Percentiles rank a stretch among this genome's conserved stretches.
phyloP scores from a whole-genome alignment of 768 basidiomycete genomes.

The Lentinula boryana region DNA sequence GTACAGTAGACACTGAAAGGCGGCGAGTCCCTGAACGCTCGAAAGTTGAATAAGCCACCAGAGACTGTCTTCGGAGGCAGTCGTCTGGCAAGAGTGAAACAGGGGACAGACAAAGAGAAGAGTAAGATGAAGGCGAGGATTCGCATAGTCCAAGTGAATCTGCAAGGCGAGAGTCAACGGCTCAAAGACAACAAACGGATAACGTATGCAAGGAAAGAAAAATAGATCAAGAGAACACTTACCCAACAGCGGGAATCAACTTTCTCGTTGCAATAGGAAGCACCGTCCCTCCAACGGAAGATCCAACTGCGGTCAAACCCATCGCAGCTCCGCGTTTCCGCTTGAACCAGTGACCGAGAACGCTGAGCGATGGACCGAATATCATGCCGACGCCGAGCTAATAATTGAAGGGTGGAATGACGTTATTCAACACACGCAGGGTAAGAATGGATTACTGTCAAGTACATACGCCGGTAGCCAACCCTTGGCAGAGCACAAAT shows the following conservation, averaged over 20 bases:
- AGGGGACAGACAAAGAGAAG: constrained; percentile 40
- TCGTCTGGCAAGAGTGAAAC: constrained; percentile 38
- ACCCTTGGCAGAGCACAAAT: constrained; percentile 46
- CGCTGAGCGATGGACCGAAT: constrained; percentile 44
- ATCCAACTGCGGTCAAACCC: constrained; percentile 48
- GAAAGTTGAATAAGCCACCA: constrained; percentile 48
- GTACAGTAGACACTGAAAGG: constrained; percentile 48
- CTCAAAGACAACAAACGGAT: background rate
- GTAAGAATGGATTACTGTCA: background rate
- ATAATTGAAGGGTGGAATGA: background rate
- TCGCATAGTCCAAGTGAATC: constrained; percentile 68
- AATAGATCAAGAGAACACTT: constrained; percentile 8
- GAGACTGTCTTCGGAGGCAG: constrained; percentile 44
- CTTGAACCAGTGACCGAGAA: constrained; percentile 63
- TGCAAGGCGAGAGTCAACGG: constrained; percentile 14
- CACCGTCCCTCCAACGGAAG: constrained; percentile 55
- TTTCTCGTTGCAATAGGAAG: constrained; percentile 54
- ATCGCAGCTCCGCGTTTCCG: constrained; percentile 46
- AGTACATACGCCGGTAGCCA: constrained; percentile 38
- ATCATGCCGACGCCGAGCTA: constrained; percentile 33
- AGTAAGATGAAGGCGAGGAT: constrained; percentile 56
- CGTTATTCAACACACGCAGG: too few species aligned
- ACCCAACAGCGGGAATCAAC: constrained; percentile 51
- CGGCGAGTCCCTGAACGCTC: constrained; percentile 29
- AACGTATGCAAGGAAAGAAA: background rate